A percentile compares a stretch with the other conserved stretches of the same genome.
phyloP scores from a whole-genome alignment of 2,329 filamentous ascomycete species.

The Fusarium dlaminii region DNA sequence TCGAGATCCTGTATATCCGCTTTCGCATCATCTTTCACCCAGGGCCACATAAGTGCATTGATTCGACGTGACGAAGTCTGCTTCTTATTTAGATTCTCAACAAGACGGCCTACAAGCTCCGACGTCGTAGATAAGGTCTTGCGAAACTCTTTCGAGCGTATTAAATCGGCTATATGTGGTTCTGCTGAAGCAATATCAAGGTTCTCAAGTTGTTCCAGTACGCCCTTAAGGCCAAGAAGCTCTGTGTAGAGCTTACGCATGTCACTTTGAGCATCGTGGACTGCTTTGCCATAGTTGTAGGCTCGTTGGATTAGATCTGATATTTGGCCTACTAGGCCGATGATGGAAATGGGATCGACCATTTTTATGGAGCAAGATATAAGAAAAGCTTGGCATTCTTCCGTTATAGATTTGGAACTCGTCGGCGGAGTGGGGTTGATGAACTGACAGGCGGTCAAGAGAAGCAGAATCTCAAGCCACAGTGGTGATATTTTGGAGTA shows the following conservation, averaged over 20 bases:
- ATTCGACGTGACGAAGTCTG: background rate
- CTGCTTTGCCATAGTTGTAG: background rate
- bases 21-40: background rate
- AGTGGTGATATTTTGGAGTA: background rate
- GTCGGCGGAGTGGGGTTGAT: background rate
- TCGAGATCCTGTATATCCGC: background rate
- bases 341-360: background rate
- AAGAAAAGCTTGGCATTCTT: too few relatives aligned
- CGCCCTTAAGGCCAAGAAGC: background rate
- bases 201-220: accelerated
- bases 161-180: accelerated
- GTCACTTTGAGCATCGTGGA: background rate
- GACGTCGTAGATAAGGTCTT: background rate
- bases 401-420: accelerated
- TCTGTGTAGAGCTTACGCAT: background rate
- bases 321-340: background rate
- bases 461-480: background rate
- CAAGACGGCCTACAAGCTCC: background rate
- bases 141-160: accelerated
- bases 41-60: background rate
- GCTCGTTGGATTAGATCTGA: background rate
- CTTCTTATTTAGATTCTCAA: background rate
- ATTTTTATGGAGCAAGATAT: accelerated
- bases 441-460: background rate
- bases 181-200: accelerated